Base-by-base conservation (phyloP, 345 rosid genomes). In the Clausena lansium region DNA sequence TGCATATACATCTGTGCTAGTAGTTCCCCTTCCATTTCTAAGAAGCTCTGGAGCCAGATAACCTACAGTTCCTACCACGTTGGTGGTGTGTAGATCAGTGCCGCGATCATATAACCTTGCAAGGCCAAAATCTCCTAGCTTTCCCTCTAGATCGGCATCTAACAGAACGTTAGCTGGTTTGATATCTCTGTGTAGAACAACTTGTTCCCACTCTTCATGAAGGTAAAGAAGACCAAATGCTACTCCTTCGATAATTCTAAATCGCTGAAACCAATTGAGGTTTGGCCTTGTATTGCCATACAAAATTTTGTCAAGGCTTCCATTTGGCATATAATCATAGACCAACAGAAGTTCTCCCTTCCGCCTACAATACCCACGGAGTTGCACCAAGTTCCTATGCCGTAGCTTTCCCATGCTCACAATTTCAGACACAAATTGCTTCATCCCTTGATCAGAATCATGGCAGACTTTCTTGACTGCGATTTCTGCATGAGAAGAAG, bases 391-490 rank as follows among this genome's bases (percentile, higher is more conserved):
- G 58, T 87, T 81, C 0, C 75, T 73, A 79, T 88, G 91, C 17
- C 84, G 78, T 0, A 85, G 79, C 59, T 78, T 80, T 7, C 89
- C 84, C 11, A 81, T 28, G 20, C 68, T 66, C 9, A 60, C 45
- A 28, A 84, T 66, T 73, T 76, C 76, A 5, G 64, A 58, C 58
- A 78, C 60, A 47, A 75, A 75, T 38, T 88, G 87, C 67, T 88
- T 87, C 41, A 91, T 85, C 13, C 86, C 92, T 71, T 88, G 87
- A 27, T 84, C 82, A 6, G 84, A 77, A 58, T 86, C 74, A 30
- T 88, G 90, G 22, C 82, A 83, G 54, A 92, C 80, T 58, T 79
- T 87, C 76, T 92, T 90, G 24, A 89, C 87, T 8, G 91, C 94
- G 67, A 94, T 81, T 50, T 89, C 73, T 11, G 74, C 71, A 20